These are phyloP conservation scores for Eutypa lata DNA, from an alignment of 2,329 filamentous ascomycete genomes.

Conservation along the genomic window DNA sequence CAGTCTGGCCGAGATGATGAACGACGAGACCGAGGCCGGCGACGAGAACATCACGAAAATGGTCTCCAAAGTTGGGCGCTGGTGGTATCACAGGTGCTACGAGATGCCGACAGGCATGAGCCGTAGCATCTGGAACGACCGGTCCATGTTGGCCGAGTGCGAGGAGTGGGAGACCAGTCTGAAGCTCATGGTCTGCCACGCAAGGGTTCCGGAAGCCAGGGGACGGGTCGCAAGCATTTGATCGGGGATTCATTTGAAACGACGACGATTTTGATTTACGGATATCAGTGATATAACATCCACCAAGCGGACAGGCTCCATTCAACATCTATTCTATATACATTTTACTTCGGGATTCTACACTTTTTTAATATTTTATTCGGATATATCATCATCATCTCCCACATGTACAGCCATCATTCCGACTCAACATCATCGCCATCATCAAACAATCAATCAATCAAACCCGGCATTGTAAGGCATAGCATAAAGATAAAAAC, in stretches of 20 bases:
- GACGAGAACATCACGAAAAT: conserved; percentile 90
- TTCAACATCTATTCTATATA: not conserved
- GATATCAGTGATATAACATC: not conserved
- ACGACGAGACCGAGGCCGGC: conserved; percentile 63
- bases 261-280: not conserved
- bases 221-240: conserved; percentile 47
- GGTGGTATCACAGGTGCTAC: conserved; percentile 96
- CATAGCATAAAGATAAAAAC: conserved; percentile 11
- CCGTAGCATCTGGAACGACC: conserved; percentile 75
- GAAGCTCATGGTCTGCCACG: conserved; percentile 87
- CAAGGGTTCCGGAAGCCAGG: conserved; percentile 67
- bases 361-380: not conserved
- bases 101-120: conserved; percentile 61
- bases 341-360: not conserved
- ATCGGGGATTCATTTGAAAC: conserved; percentile 7
- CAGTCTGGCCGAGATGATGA: conserved; percentile 69
- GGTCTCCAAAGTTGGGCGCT: conserved; percentile 85
- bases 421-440: not conserved
- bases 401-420: not conserved
- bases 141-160: conserved; percentile 74
- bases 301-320: not conserved
- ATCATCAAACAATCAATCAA: not conserved
- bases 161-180: conserved; percentile 83
- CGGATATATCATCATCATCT: not conserved
- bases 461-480: not conserved